Base-by-base conservation (phyloP, 306 rosid genomes). In the Quercus mongolica region DNA sequence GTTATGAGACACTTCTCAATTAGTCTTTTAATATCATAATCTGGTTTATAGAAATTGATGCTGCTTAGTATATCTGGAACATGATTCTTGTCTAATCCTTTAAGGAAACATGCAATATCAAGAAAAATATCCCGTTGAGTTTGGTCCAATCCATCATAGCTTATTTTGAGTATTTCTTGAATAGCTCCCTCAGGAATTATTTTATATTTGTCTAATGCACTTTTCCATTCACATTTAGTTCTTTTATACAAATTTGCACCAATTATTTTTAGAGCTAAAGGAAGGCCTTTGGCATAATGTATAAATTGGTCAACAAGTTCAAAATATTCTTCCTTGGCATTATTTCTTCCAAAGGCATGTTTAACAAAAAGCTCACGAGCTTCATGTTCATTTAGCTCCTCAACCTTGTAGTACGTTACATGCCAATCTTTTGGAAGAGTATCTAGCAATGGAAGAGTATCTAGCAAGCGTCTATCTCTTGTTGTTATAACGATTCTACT, bases 51-150 rank as follows among this genome's bases (percentile, higher is more conserved):
- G 4, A 71, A 79, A 0, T 25, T 69, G 23, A 30, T 30, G 4
- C 76, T 58, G 4, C 33, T 71, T 3, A 84, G 33, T 64, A 78
- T 30, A n/a, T 74, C 41, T 4, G 63, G 58, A 1, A 82, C 81
- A 31, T 14, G 28, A 1, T 52, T 56, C 77, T 15, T 10, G 3
- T 11, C 1, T n/a, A 12, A 1, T 2, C 90, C 88, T 17, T 77
- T 74, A 15, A 87, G 82, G 71, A 87, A 87, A 57, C 88, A 82
- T 56, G 88, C 90, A 58, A 84, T 76, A 6, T 84, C 80, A 21
- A 87, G 87, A 51, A 84, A 81, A 44, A 81, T 79, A 30, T 76
- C 74, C 1, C 56, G 73, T 17, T 59, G 59, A 6, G 7, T 23
- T 1, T 70, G 74, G 4, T 81, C 86, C 67, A 81, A 68, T n/a